Conservation (phyloP, 2,329 filamentous ascomycete species). For the Trichoderma polysporum region DNA sequence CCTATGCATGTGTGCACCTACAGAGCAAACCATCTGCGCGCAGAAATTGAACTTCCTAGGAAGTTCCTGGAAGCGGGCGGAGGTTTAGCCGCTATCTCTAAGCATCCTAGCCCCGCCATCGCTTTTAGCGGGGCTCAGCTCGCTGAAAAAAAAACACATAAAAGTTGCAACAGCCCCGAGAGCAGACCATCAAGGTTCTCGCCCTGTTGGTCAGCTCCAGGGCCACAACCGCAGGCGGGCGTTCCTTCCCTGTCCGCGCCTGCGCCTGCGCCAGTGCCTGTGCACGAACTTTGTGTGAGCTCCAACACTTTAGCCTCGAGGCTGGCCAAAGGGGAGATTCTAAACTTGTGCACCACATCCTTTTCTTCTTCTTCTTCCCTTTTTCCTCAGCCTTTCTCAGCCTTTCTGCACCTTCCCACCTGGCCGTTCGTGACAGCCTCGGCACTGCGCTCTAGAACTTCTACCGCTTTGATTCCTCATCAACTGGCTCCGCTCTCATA, state of each 20-base stretch:
- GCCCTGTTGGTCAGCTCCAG: conserved; percentile 16
- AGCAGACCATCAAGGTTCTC: conserved; percentile 35
- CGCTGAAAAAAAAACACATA: background rate
- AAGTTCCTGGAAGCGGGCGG: background rate
- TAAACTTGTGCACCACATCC: background rate
- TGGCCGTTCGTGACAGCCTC: background rate
- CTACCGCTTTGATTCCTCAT: background rate
- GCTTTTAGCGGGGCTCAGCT: background rate
- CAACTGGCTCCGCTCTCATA: background rate
- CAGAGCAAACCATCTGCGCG: no score
- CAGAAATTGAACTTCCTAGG: no score
- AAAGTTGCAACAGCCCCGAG: conserved; percentile 5
- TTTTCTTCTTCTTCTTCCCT: background rate
- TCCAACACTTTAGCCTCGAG: background rate
- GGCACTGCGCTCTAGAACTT: background rate
- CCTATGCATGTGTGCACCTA: no score
- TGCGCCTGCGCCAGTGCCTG: conserved; percentile 4
- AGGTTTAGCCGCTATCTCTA: background rate
- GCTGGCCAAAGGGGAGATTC: background rate
- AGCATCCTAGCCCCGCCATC: background rate
- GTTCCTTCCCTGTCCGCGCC: conserved; percentile 8
- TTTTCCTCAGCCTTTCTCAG: background rate
- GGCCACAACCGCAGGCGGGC: conserved; percentile 13
- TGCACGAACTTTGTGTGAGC: background rate
- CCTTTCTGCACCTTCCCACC: background rate